Conservation (phyloP, 139 green algal genomes). For the Chlamydomonas applanata region DNA sequence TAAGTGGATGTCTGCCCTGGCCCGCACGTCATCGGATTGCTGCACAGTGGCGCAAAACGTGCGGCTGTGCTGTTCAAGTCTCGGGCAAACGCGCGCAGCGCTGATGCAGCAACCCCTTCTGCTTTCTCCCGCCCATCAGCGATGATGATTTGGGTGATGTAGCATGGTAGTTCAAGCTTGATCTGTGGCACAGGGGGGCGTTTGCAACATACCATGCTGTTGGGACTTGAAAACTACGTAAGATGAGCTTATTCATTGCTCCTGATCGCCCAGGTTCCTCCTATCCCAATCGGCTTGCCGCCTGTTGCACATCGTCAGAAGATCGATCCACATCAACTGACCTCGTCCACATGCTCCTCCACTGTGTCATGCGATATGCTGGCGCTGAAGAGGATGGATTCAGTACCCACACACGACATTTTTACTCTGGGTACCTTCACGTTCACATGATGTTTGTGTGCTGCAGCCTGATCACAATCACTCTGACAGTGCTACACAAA, state of each 20-base stretch:
- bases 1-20: neutral
- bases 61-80: conserved; percentile 5
- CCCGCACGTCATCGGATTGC: neutral
- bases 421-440: too few relatives aligned
- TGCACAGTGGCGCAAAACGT: neutral
- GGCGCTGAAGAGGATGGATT: neutral
- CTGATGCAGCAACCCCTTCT: neutral
- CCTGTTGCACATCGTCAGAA: too few relatives aligned
- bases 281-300: neutral
- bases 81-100: neutral
- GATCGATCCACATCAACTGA: neutral
- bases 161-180: conserved; percentile 3
- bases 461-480: too few relatives aligned
- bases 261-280: neutral
- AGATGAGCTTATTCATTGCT: too few relatives aligned
- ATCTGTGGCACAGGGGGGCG: neutral
- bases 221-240: too few relatives aligned
- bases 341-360: conserved; percentile 5
- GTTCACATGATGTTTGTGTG: too few relatives aligned
- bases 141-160: conserved; percentile 6
- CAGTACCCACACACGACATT: neutral
- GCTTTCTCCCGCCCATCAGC: neutral
- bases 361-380: neutral
- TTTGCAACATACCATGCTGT: too few relatives aligned
- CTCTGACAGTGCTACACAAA: too few relatives aligned